Percentiles rank a stretch among this genome's conserved stretches.
These are phyloP conservation scores for Cladobotryum mycophilum DNA, from an alignment of 2,329 filamentous ascomycete genomes.

Conservation along the genomic window DNA sequence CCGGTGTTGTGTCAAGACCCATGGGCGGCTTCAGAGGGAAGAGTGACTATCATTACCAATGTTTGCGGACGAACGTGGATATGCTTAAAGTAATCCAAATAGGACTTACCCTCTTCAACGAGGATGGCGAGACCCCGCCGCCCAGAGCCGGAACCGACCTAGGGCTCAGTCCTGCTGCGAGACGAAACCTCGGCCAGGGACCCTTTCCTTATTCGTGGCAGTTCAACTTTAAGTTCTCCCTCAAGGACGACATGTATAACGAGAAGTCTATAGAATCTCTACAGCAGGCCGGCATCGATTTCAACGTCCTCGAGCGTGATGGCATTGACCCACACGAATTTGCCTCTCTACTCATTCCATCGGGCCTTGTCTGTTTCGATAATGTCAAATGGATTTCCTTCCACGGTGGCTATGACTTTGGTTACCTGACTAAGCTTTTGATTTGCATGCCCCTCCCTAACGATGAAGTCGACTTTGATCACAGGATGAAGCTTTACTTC, in stretches of 20 bases:
- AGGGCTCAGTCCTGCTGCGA: conserved; percentile 29
- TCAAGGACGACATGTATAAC: conserved; percentile 96
- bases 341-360: conserved; percentile 82
- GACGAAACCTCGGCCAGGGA: conserved; percentile 35
- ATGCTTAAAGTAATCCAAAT: conserved; percentile 97
- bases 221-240: conserved; percentile 96
- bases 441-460: conserved; percentile 76
- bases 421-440: conserved; percentile 91
- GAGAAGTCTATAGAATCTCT: conserved; percentile 90
- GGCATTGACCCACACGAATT: conserved; percentile 90
- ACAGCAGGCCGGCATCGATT: conserved; percentile 88
- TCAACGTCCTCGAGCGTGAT: conserved; percentile 72
- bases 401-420: conserved; percentile 97
- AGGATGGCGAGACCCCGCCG: conserved; percentile 81
- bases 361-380: conserved; percentile 80
- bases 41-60: conserved; percentile 98
- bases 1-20: conserved; percentile 90
- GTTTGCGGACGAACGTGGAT: conserved; percentile 92
- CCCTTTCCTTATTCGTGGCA: conserved; percentile 89
- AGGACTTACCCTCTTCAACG: conserved; percentile 86
- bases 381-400: conserved; percentile 96
- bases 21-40: conserved; percentile 94
- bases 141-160: conserved; percentile 52
- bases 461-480: conserved; percentile 84
- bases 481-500: conserved; percentile 86